These are phyloP conservation scores for Sextonia rubra DNA, from an alignment of 164 flowering plant species.

Conservation along the genomic window DNA sequence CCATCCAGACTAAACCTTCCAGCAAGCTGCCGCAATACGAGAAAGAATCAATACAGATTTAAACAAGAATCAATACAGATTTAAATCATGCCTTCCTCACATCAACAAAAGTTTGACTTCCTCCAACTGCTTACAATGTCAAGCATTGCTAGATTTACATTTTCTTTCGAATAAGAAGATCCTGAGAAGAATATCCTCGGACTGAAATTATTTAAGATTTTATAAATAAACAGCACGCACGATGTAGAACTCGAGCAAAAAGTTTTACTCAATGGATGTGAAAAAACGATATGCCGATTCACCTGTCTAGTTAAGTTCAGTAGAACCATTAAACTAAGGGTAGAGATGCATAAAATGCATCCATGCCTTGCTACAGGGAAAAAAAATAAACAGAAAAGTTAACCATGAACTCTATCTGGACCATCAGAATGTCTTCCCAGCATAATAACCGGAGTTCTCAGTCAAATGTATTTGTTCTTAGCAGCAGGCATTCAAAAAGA, in stretches of 20 bases:
- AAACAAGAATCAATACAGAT: neutral
- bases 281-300: too few relatives aligned
- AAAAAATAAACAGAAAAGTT: too few relatives aligned
- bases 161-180: neutral
- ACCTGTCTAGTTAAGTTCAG: too few relatives aligned
- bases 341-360: too few relatives aligned
- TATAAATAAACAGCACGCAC: neutral
- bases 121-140: neutral
- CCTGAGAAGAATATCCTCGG: neutral
- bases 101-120: neutral
- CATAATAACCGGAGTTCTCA: too few relatives aligned
- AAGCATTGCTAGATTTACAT: neutral
- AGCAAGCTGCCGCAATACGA: constrained; percentile 39
- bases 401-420: too few relatives aligned
- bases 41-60: neutral
- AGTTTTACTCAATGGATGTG: neutral
- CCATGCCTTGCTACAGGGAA: too few relatives aligned
- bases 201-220: neutral
- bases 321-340: too few relatives aligned
- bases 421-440: too few relatives aligned
- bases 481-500: too few relatives aligned
- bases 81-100: neutral
- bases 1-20: constrained; percentile 69
- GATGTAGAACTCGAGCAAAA: neutral
- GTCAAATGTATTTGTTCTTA: too few relatives aligned